Conservation (phyloP, 1,284 basidiomycete species). For the Volvariella volvacea region DNA sequence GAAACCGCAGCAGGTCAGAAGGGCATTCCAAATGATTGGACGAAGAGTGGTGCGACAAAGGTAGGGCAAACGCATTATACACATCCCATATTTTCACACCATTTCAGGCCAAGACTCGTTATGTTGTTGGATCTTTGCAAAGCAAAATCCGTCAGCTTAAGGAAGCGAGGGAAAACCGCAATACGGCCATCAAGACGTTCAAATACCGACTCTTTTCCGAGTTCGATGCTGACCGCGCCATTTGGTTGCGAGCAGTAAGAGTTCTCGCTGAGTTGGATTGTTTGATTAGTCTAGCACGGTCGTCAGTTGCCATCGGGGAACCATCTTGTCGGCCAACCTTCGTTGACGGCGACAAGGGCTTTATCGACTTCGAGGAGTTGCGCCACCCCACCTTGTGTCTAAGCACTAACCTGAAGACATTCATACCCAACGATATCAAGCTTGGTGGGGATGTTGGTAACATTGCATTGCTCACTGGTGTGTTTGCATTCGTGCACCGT, state of each 20-base stretch:
- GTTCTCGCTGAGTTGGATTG: slow-evolving; percentile 90
- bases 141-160: slow-evolving; percentile 75
- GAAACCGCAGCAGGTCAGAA: slow-evolving; percentile 57
- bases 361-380: slow-evolving; percentile 38
- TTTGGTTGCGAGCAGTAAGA: slow-evolving; percentile 75
- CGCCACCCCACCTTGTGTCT: slow-evolving; percentile 81
- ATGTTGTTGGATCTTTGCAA: slow-evolving; percentile 69
- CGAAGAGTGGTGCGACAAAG: slow-evolving; percentile 78
- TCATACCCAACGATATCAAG: slow-evolving; percentile 93
- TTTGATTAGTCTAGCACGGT: slow-evolving; percentile 86
- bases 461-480: slow-evolving; percentile 86
- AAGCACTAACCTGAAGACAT: slow-evolving; percentile 56
- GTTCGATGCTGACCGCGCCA: slow-evolving; percentile 79
- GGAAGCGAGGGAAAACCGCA: slow-evolving; percentile 87
- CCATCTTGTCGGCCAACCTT: slow-evolving; percentile 90
- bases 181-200: slow-evolving; percentile 75
- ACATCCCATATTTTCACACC: slow-evolving; percentile 5
- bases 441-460: slow-evolving; percentile 77
- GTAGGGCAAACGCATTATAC: slow-evolving; percentile 26
- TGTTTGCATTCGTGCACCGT: slow-evolving; percentile 15
- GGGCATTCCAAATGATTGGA: slow-evolving; percentile 79
- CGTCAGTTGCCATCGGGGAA: slow-evolving; percentile 85
- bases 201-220: slow-evolving; percentile 75
- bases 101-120: slow-evolving; percentile 63
- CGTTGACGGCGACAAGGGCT: slow-evolving; percentile 73